These are phyloP conservation scores for Fistulifera solaris DNA, from an alignment of 108 stramenopile genomes.

Conservation along the genomic window DNA sequence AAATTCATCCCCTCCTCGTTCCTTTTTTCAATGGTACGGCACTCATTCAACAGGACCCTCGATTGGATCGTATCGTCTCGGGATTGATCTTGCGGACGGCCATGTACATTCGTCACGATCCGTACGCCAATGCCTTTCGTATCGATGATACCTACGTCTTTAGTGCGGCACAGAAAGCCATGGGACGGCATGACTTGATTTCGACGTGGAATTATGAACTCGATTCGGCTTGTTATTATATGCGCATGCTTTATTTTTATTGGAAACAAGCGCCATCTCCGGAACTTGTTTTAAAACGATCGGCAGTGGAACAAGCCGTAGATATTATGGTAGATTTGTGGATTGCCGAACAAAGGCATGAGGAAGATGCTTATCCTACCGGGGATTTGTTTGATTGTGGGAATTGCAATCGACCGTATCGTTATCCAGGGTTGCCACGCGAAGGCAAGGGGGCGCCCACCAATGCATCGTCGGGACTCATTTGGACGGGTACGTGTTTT, in stretches of 20 bases:
- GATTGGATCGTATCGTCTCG: conserved; percentile 30
- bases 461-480: conserved; percentile 30
- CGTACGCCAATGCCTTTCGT: conserved; percentile 58
- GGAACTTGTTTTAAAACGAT: background rate
- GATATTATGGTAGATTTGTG: conserved; percentile 46
- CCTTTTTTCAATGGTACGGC: conserved; percentile 14
- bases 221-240: conserved; percentile 44
- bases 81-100: conserved; percentile 55
- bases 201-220: conserved; percentile 60
- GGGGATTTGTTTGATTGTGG: conserved; percentile 39
- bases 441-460: conserved; percentile 39
- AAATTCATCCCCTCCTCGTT: conserved; percentile 54
- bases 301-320: conserved; percentile 28
- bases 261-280: conserved; percentile 9
- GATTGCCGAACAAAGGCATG: conserved; percentile 53
- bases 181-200: conserved; percentile 46
- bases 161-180: conserved; percentile 14
- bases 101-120: conserved; percentile 45
- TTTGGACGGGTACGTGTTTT: conserved; percentile 13
- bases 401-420: conserved; percentile 37
- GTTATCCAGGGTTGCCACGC: conserved; percentile 39
- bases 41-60: conserved; percentile 26
- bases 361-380: conserved; percentile 31
- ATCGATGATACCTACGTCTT: conserved; percentile 27
- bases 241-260: conserved; percentile 32